Evolutionary conservation across 2,329 filamentous ascomycete species (phyloP), one percentile per base, ranked within the genome.

Genomic region (Verticillium isaacii): DNA sequence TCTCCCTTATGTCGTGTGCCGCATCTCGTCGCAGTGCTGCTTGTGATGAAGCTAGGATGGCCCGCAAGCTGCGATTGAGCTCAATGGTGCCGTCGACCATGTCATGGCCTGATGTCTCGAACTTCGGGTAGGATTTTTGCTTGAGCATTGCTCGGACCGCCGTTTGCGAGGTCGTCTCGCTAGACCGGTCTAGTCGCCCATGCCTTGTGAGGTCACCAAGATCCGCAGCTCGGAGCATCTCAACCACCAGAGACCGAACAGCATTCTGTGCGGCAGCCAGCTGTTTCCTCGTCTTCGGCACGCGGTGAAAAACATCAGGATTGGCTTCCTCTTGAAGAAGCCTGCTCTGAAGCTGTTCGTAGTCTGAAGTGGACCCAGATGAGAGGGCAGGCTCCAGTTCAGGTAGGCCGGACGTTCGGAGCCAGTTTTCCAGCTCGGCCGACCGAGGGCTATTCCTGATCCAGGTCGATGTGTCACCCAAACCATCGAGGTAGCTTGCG

Each of bases 401-500:
- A 9, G 32, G 39, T 12, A 65, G 54, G 6, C 52, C 63, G 23
- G 56, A 61, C 25, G 60, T 32, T 15, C 54, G 23, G 63, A 62
- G 60, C 39, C 45, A 45, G 6, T 12, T 41, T 8, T 60, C 37
- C 29, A 66, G 32, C 25, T 59, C 56, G 4, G 12, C 36, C 6
- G 59, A 60, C 34, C 50, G 62, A n/a, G 41, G 45, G 15, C 50
- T 25, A 6, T 50, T 45, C 14, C n/a, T 57, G 9, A 50, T 2
- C 61, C 58, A 57, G 29, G n/a, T 36, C 2, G 55, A 23, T 23
- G n/a, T 15, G 19, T 39, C 41, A 14, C 58, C 58, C 3, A 66
- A 32, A 12, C 63, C 57, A 41, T 63, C 50, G 19, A 66, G 25
- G 29, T 62, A 60, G 9, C 63, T 34, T 5, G 60, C n/a, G 8